Percentiles rank a stretch among this genome's conserved stretches.
These are phyloP conservation scores for Eragrostis curvula DNA, from an alignment of 176 grass and related monocot genomes.

Conservation along the genomic window DNA sequence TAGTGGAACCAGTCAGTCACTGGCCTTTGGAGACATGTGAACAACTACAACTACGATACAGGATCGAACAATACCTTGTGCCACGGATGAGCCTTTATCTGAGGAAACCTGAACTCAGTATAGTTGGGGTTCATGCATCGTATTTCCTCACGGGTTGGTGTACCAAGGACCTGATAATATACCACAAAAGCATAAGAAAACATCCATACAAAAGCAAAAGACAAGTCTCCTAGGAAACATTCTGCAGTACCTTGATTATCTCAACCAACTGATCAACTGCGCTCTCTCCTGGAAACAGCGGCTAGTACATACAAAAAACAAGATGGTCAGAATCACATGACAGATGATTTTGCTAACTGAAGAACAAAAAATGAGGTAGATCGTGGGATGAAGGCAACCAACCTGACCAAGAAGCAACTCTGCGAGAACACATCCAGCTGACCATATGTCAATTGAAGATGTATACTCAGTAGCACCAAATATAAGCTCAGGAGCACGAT, in stretches of 20 bases:
- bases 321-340: conserved; percentile 31
- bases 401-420: conserved; percentile 78
- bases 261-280: conserved; percentile 87
- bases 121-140: conserved; percentile 98
- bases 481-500: conserved; percentile 77
- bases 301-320: conserved; percentile 56
- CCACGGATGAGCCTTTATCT: conserved; percentile 99
- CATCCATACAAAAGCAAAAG: background rate
- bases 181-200: conserved; percentile 26
- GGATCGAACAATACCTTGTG: conserved; percentile 72
- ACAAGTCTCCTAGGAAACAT: conserved; percentile 16
- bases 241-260: conserved; percentile 81
- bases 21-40: background rate
- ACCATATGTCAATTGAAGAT: conserved; percentile 77
- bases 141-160: conserved; percentile 96
- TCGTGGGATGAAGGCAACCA: conserved; percentile 37
- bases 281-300: conserved; percentile 88
- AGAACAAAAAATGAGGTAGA: background rate
- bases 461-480: conserved; percentile 74
- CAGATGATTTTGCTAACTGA: background rate
- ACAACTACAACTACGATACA: background rate
- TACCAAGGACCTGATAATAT: conserved; percentile 79
- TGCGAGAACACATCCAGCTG: conserved; percentile 72
- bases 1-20: background rate
- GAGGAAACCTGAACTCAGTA: conserved; percentile 92